Evolutionary conservation across 1,139 yeast species (phyloP).

Genomic region (Candida sanyaensis): DNA sequence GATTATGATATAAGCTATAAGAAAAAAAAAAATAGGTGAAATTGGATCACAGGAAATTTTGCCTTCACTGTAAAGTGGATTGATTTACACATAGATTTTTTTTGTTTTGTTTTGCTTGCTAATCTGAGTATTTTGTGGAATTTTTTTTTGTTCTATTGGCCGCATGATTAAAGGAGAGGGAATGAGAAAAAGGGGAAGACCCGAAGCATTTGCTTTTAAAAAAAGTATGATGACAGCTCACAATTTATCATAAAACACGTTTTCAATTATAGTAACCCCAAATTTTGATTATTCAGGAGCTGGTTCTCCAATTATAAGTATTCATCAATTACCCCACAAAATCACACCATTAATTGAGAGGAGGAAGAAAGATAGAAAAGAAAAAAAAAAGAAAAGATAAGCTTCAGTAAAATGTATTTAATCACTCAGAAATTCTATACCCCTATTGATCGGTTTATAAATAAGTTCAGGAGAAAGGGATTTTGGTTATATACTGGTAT

Average conservation of each 20-base stretch:
- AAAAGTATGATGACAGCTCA: too few species aligned
- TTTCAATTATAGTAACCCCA: too few species aligned
- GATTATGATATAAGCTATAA: not conserved
- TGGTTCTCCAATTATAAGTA: too few species aligned
- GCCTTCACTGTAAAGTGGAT: too few species aligned
- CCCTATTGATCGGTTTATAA: slow-evolving; percentile 28
- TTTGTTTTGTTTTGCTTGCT: not conserved
- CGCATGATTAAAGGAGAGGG: too few species aligned
- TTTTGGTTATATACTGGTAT: slow-evolving; percentile 37
- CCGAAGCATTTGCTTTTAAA: too few species aligned
- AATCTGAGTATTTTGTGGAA: too few species aligned
- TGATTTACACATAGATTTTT: too few species aligned
- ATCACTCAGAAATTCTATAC: slow-evolving; percentile 10
- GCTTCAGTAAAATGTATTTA: not conserved
- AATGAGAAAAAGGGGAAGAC: too few species aligned
- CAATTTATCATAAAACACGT: too few species aligned
- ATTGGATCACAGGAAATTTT: not conserved
- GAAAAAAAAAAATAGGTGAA: not conserved
- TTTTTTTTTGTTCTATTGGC: too few species aligned
- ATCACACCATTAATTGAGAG: not conserved
- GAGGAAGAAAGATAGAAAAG: not conserved
- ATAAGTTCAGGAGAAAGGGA: slow-evolving; percentile 33
- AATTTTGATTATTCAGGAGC: too few species aligned
- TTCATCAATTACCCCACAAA: not conserved
- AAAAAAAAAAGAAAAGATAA: not conserved